These are phyloP conservation scores for Zygnema cylindricum DNA, from an alignment of 139 green algal species.

Conservation along the genomic window DNA sequence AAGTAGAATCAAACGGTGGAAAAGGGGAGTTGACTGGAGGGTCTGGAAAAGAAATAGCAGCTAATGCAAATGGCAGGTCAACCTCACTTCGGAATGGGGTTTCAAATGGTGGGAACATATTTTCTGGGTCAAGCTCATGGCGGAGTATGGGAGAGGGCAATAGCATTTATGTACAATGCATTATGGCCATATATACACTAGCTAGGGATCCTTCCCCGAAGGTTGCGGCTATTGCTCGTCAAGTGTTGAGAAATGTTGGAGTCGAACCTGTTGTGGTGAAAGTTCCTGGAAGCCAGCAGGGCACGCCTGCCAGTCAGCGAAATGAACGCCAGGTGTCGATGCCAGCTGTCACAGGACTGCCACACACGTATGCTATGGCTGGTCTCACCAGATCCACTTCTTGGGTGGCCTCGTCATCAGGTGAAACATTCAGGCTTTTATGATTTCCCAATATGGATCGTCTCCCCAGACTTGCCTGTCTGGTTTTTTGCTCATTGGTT, in stretches of 20 bases:
- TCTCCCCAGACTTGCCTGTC: no score
- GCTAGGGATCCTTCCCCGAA: conserved; percentile 38
- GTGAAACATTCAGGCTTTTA: conserved; percentile 9
- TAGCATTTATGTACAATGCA: conserved; percentile 43
- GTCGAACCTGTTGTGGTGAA: conserved; percentile 17
- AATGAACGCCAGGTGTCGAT: conserved; percentile 16
- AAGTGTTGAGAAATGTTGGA: conserved; percentile 18
- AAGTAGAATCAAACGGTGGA: background rate
- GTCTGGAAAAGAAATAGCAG: background rate
- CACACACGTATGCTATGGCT: conserved; percentile 16
- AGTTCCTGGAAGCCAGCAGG: background rate
- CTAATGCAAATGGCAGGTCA: background rate
- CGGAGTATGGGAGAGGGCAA: background rate
- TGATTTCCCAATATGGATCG: conserved; percentile 13
- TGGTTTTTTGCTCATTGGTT: no score
- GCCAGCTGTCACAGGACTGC: background rate
- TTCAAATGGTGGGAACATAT: background rate
- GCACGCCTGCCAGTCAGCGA: background rate
- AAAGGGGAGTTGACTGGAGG: background rate
- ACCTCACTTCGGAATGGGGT: background rate
- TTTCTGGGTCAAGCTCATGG: background rate
- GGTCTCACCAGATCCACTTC: conserved; percentile 24
- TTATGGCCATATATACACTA: conserved; percentile 47
- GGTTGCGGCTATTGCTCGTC: conserved; percentile 22
- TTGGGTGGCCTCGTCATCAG: conserved; percentile 29